These are phyloP conservation scores for Fusarium redolens DNA, from an alignment of 2,329 filamentous ascomycete genomes.

Conservation along the genomic window DNA sequence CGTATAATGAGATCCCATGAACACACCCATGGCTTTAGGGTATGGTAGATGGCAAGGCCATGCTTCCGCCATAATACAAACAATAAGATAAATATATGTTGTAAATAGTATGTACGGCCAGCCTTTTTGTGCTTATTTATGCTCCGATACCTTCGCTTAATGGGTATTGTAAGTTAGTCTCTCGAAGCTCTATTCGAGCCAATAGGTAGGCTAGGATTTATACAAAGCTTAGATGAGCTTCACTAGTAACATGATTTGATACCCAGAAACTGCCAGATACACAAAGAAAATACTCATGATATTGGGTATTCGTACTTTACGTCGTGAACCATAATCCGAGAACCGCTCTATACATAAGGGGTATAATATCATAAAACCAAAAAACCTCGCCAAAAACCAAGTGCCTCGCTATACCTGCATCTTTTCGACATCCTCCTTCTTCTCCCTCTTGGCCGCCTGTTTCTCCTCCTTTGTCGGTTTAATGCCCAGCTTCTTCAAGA, in stretches of 20 bases:
- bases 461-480: slow-evolving; percentile 44
- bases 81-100: too few relatives aligned
- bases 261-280: background rate
- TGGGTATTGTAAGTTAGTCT: too few relatives aligned
- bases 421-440: slow-evolving; percentile 29
- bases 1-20: background rate
- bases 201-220: background rate
- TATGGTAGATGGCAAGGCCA: background rate
- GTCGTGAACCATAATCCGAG: slow-evolving; percentile 16
- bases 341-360: slow-evolving; percentile 15
- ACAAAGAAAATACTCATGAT: background rate
- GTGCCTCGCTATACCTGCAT: slow-evolving; percentile 1
- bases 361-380: slow-evolving; percentile 29
- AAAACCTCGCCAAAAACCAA: background rate
- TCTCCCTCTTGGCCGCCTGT: slow-evolving; percentile 37
- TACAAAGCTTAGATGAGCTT: background rate
- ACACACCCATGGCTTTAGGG: background rate
- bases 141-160: background rate
- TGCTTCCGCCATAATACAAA: too few relatives aligned
- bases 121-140: background rate
- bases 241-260: background rate
- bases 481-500: slow-evolving; percentile 57
- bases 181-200: background rate
- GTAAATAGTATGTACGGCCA: too few relatives aligned
- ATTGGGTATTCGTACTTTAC: background rate